Evolutionary conservation across 1,284 basidiomycete genomes (phyloP).

Genomic region (Ustilago xerochloae): DNA sequence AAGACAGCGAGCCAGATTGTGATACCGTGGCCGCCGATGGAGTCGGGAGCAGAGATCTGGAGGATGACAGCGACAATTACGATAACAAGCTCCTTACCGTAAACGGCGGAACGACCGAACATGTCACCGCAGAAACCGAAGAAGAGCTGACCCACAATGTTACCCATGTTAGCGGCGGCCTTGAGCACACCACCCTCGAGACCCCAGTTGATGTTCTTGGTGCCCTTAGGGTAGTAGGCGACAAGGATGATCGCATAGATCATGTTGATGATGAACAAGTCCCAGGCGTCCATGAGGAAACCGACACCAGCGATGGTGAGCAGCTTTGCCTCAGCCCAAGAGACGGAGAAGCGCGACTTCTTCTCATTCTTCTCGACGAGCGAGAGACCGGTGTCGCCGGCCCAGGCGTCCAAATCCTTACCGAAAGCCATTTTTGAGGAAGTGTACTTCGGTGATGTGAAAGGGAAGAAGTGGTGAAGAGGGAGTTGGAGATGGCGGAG

Average conservation of each 20-base stretch:
- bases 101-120: constrained; percentile 64
- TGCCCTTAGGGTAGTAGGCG: constrained; percentile 54
- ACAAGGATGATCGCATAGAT: constrained; percentile 63
- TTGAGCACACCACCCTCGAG: constrained; percentile 65
- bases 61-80: constrained; percentile 63
- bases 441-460: constrained; percentile 3
- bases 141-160: constrained; percentile 62
- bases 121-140: constrained; percentile 65
- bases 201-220: constrained; percentile 63
- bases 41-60: constrained; percentile 64
- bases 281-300: constrained; percentile 66
- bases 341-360: constrained; percentile 51
- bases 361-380: constrained; percentile 57
- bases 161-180: constrained; percentile 65
- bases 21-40: constrained; percentile 57
- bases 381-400: constrained; percentile 53
- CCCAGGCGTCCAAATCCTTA: constrained; percentile 61
- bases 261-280: constrained; percentile 66
- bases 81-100: constrained; percentile 65
- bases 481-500: not conserved
- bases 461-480: not conserved
- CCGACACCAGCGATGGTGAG: constrained; percentile 64
- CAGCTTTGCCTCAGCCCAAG: constrained; percentile 62
- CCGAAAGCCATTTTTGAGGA: constrained; percentile 57
- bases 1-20: constrained; percentile 62